Percentiles rank a stretch among this genome's conserved stretches.
phyloP scores from a whole-genome alignment of 306 rosid species.

The Cucurbita moschata region DNA sequence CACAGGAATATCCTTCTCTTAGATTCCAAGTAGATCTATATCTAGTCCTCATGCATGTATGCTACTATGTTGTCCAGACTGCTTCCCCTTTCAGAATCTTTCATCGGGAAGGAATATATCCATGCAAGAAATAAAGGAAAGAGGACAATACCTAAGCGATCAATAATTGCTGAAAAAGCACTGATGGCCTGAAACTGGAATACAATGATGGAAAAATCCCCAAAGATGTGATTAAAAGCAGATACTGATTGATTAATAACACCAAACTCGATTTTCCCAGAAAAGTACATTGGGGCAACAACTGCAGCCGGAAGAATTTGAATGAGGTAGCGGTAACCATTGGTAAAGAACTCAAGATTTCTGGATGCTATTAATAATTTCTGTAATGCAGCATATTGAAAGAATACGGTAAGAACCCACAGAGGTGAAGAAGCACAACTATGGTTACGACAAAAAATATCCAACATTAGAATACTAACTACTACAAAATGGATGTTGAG shows the following conservation, averaged over 20 bases:
- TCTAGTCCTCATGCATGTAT: background rate
- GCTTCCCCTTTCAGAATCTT: background rate
- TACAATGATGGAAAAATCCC: slow-evolving; percentile 82
- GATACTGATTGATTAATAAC: slow-evolving; percentile 93
- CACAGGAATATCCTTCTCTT: background rate
- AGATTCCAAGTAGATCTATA: background rate
- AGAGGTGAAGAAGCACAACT: background rate
- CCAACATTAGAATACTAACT: background rate
- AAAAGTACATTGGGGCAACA: slow-evolving; percentile 93
- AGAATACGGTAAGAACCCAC: slow-evolving; percentile 1
- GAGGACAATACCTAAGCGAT: slow-evolving; percentile 64
- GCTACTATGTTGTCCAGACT: background rate
- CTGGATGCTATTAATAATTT: slow-evolving; percentile 76
- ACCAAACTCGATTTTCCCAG: slow-evolving; percentile 96
- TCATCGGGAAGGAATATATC: background rate
- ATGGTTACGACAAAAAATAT: background rate
- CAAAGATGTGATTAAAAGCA: slow-evolving; percentile 89
- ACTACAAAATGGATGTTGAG: background rate
- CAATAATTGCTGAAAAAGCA: slow-evolving; percentile 91
- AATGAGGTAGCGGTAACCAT: slow-evolving; percentile 80
- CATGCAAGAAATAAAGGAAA: slow-evolving; percentile 7
- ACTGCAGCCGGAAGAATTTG: slow-evolving; percentile 97
- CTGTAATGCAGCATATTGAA: slow-evolving; percentile 30
- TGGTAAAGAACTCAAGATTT: slow-evolving; percentile 88
- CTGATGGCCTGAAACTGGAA: slow-evolving; percentile 89